Evolutionary conservation across 164 flowering plant species (phyloP).

Genomic region (Piper betle): DNA sequence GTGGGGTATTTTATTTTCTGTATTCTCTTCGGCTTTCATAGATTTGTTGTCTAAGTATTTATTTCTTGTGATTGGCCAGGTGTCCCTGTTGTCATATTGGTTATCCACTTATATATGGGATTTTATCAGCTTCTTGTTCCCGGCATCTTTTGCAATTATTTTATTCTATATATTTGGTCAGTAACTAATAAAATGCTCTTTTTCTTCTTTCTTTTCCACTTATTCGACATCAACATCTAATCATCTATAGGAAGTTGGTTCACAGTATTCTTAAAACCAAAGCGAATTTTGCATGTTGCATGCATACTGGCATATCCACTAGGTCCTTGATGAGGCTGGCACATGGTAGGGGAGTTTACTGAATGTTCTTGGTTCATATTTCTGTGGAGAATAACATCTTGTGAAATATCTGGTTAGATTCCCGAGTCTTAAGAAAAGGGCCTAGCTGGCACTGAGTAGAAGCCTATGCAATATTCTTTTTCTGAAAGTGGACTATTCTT

Average conservation of each 20-base stretch:
- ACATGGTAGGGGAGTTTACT: no score
- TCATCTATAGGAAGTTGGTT: background rate
- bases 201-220: background rate
- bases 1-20: conserved; percentile 56
- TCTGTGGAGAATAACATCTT: no score
- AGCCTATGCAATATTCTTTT: no score
- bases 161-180: conserved; percentile 83
- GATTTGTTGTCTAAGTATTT: background rate
- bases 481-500: no score
- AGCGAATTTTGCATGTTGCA: no score
- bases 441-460: no score
- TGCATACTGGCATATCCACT: no score
- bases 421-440: no score
- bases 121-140: conserved; percentile 84
- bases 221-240: background rate
- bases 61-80: conserved; percentile 28
- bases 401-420: no score
- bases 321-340: no score
- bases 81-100: conserved; percentile 84
- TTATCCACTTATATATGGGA: conserved; percentile 86
- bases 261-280: no score
- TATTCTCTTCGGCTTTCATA: background rate
- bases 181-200: conserved; percentile 1
- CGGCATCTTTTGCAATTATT: conserved; percentile 59
- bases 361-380: no score